These are phyloP conservation scores for Neohortaea acidophila DNA, from an alignment of 495 filamentous ascomycete genomes.

Conservation along the genomic window DNA sequence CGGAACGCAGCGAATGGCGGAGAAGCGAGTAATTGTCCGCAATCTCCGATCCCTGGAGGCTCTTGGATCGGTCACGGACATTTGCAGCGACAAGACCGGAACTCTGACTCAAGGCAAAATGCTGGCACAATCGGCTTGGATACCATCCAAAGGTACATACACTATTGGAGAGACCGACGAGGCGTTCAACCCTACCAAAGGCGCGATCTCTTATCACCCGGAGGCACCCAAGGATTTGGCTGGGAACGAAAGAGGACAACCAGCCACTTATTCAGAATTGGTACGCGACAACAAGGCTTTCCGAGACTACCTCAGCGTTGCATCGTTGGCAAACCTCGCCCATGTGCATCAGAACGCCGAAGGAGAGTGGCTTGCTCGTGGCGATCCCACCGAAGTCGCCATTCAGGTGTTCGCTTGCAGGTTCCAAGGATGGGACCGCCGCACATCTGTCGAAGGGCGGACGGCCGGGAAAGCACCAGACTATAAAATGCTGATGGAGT, in stretches of 20 bases:
- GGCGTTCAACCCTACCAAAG: slow-evolving; percentile 24
- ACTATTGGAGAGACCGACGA: slow-evolving; percentile 22
- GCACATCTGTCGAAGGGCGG: slow-evolving; percentile 11
- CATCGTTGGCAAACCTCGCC: slow-evolving; percentile 27
- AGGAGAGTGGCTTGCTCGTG: slow-evolving; percentile 34
- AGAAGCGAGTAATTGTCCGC: slow-evolving; percentile 54
- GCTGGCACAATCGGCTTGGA: slow-evolving; percentile 41
- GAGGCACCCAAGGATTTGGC: slow-evolving; percentile 18
- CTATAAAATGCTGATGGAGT: slow-evolving; percentile 35
- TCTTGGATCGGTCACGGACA: slow-evolving; percentile 22
- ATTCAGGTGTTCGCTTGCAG: slow-evolving; percentile 38
- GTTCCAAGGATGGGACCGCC: slow-evolving; percentile 30
- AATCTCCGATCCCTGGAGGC: slow-evolving; percentile 47
- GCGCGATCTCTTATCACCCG: slow-evolving; percentile 17
- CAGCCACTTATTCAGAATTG: slow-evolving; percentile 24
- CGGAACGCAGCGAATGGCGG: slow-evolving; percentile 58
- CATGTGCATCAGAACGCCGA: slow-evolving; percentile 21
- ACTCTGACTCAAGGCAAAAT: slow-evolving; percentile 47
- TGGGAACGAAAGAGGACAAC: slow-evolving; percentile 18
- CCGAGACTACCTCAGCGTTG: slow-evolving; percentile 22
- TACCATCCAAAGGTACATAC: slow-evolving; percentile 27
- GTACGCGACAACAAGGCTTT: slow-evolving; percentile 21
- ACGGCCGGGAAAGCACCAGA: slow-evolving; percentile 18
- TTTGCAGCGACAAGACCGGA: slow-evolving; percentile 31
- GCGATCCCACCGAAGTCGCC: slow-evolving; percentile 44